Evolutionary conservation across 1,284 basidiomycete genomes (phyloP), one percentile per base, ranked within the genome.

Genomic region (Neonothopanus nambi): DNA sequence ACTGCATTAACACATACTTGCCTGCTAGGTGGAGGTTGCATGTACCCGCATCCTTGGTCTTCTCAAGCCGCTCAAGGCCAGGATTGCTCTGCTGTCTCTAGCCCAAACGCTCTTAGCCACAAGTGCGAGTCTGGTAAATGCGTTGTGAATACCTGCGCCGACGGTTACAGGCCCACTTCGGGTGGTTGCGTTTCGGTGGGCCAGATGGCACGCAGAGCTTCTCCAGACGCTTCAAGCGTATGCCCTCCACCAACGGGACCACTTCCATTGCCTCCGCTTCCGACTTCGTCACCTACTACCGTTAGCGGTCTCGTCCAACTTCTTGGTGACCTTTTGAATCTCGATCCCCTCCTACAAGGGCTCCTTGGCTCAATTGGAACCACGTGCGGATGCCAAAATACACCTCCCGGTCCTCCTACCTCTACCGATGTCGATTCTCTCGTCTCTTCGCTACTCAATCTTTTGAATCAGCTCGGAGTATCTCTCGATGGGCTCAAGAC

Each of bases 1-100:
- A 17, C 17, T 23, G 24, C 9, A 33, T 24, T 6, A 11, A 15
- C 43, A 44, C 3, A 44, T 23, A 8, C 9, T 48, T 36, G 8
- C 9, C 17, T 35, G 40, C 12, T 51, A 63, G 61, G 61, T 42
- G 61, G 61, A 6, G 61, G 57, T 17, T 63, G 61, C 38, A 37
- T 56, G 7, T 36, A 49, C 26, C 46, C 51, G 33, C 56, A 55
- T 53, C 59, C 61, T 17, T 61, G 37, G 38, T 33, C 18, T 33
- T 3, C 30, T 2, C 48, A 40, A n/a, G 30, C 39, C 20, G 37
- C 49, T 15, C 13, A 13, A 18, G 61, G 59, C n/a, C 15, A 30
- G 43, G 57, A 63, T 33, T 61, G 61, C 35, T 43, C 46, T 35
- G n/a, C 45, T n/a, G 45, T 59, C 35, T 26, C 43, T 5, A 55